A percentile compares a stretch with the other conserved stretches of the same genome.
phyloP scores from a whole-genome alignment of 768 basidiomycete species.

The Holtermanniella nyarrowii region DNA sequence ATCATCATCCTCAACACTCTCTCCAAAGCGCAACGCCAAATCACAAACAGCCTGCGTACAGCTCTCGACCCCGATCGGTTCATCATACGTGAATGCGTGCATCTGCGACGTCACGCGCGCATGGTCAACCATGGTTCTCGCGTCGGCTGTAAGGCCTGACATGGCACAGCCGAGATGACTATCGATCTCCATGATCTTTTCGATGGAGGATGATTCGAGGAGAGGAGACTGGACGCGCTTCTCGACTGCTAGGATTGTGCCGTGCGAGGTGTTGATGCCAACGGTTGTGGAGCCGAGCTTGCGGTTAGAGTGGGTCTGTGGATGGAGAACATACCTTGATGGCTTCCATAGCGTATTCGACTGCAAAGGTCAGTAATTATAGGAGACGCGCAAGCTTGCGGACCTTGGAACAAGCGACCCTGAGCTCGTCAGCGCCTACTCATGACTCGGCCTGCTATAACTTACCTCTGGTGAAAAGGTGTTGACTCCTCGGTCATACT shows the following conservation, averaged over 20 bases:
- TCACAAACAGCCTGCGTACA: conserved; percentile 97
- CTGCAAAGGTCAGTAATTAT: conserved; percentile 43
- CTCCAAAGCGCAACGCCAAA: conserved; percentile 89
- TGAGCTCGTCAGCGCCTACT: conserved; percentile 37
- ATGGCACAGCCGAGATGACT: conserved; percentile 92
- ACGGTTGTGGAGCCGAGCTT: conserved; percentile 97
- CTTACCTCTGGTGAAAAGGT: conserved; percentile 80
- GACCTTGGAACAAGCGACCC: conserved; percentile 96
- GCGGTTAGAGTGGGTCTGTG: not conserved
- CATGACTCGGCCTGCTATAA: not conserved
- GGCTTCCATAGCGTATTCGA: conserved; percentile 99
- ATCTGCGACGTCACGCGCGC: conserved; percentile 77
- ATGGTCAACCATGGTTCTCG: conserved; percentile 99
- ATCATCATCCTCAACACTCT: conserved; percentile 97
- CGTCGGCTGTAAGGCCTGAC: conserved; percentile 90
- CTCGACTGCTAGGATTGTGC: conserved; percentile 89
- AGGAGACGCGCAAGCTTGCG: not conserved
- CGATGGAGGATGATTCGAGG: conserved; percentile 87
- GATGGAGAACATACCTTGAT: conserved; percentile 60
- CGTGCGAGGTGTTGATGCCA: conserved; percentile 80
- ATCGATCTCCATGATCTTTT: conserved; percentile 99
- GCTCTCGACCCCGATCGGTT: conserved; percentile 92
- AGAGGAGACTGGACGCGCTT: conserved; percentile 96
- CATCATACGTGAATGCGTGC: conserved; percentile 93
- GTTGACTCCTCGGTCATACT: conserved; percentile 83